These are phyloP conservation scores for Monilinia fructigena DNA, from an alignment of 2,329 filamentous ascomycete genomes.

Conservation along the genomic window DNA sequence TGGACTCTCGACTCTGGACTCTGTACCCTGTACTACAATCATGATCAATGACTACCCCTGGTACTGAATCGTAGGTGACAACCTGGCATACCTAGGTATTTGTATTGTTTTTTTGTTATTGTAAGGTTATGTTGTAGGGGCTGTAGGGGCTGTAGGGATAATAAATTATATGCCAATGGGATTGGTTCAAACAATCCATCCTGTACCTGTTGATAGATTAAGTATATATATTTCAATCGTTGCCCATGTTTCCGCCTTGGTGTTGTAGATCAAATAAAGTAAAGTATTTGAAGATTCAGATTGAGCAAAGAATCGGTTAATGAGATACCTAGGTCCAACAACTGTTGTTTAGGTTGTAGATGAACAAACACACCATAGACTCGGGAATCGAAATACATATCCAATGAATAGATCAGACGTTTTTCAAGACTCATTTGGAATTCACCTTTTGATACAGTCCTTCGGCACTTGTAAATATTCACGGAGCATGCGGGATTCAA, in stretches of 20 bases:
- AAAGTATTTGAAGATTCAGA: neutral
- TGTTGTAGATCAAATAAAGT: neutral
- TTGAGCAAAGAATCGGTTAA: neutral
- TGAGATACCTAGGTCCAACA: too few species aligned
- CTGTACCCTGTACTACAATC: too few species aligned
- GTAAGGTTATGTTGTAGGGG: too few species aligned
- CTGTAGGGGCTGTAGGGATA: too few species aligned
- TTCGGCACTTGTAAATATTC: neutral
- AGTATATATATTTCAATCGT: neutral
- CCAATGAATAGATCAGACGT: neutral
- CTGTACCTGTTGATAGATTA: neutral
- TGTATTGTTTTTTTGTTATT: neutral
- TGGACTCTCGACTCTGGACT: too few species aligned
- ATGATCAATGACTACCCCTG: neutral
- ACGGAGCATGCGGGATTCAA: neutral
- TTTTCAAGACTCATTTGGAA: neutral
- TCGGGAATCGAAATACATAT: neutral
- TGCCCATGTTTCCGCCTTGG: neutral
- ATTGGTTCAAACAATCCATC: neutral
- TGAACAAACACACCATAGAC: constrained; percentile 1
- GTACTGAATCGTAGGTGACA: neutral
- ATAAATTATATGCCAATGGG: neutral
- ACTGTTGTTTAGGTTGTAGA: too few species aligned
- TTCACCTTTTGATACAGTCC: neutral
- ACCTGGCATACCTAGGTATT: too few species aligned